A percentile compares a stretch with the other conserved stretches of the same genome.
phyloP scores from a whole-genome alignment of 306 rosid genomes.

The Vachellia collinsii region DNA sequence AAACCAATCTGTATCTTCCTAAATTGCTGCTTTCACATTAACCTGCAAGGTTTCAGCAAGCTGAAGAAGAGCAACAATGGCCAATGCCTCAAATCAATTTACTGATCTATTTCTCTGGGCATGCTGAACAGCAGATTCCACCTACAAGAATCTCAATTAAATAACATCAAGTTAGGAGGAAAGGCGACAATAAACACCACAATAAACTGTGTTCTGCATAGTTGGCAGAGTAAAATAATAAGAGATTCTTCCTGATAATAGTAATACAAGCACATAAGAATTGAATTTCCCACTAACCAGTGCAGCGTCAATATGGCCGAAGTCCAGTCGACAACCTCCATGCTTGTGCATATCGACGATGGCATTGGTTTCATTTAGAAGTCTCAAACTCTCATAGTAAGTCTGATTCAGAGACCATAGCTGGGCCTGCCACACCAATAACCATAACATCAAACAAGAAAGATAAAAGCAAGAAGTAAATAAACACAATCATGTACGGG shows the following conservation, averaged over 20 bases:
- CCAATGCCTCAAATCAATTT: constrained; percentile 70
- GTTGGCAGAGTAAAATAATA: not conserved
- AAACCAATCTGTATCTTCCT: constrained; percentile 77
- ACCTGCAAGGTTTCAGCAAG: constrained; percentile 68
- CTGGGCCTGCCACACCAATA: constrained; percentile 57
- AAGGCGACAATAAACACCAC: constrained; percentile 15
- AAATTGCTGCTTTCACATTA: constrained; percentile 66
- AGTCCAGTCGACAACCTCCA: constrained; percentile 70
- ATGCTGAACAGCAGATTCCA: constrained; percentile 67
- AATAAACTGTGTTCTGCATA: constrained; percentile 4
- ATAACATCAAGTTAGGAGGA: constrained; percentile 32
- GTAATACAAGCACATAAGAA: not conserved
- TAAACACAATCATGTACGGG: not conserved
- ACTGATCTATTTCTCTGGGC: constrained; percentile 61
- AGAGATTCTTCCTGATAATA: not conserved
- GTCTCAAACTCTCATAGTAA: constrained; percentile 72
- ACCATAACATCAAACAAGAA: constrained; percentile 8
- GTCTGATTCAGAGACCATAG: constrained; percentile 68
- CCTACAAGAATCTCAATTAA: constrained; percentile 60
- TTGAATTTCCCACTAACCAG: constrained; percentile 49
- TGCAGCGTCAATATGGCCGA: constrained; percentile 62
- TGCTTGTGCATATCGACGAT: constrained; percentile 87
- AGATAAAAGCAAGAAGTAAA: not conserved
- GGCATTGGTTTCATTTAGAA: constrained; percentile 83
- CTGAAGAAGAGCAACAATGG: constrained; percentile 66